Percentiles rank a stretch among this genome's conserved stretches.
These are phyloP conservation scores for Lipomyces sp. DNA, from an alignment of 805 yeast genomes.

Conservation along the genomic window DNA sequence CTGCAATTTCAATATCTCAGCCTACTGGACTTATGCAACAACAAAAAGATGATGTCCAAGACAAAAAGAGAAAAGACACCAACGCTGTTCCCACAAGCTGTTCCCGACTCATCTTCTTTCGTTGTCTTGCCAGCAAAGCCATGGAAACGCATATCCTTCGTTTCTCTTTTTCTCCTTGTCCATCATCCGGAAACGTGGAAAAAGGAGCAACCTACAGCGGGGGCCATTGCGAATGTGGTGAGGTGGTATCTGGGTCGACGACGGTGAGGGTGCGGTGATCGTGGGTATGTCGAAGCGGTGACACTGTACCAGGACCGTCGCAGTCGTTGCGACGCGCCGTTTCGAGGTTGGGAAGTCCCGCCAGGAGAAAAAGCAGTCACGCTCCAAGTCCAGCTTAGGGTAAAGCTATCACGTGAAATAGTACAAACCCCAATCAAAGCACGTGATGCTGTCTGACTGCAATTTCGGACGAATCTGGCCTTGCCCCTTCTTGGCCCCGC, in stretches of 20 bases:
- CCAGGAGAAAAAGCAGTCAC: slow-evolving; percentile 14
- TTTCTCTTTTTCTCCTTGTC: neutral
- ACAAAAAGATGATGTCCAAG: neutral
- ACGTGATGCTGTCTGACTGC: too few species aligned
- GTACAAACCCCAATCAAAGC: too few species aligned
- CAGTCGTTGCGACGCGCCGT: too few species aligned
- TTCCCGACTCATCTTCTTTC: neutral
- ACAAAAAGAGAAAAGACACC: neutral
- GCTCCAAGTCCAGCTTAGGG: neutral
- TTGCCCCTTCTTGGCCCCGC: too few species aligned
- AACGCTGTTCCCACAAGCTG: neutral
- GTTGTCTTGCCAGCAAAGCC: slow-evolving; percentile 27
- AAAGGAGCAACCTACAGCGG: slow-evolving; percentile 18
- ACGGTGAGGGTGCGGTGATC: neutral
- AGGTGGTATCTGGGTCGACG: neutral
- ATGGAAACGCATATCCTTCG: slow-evolving; percentile 2
- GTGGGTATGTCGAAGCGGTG: neutral
- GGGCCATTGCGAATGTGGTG: slow-evolving; percentile 19
- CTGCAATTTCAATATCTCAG: slow-evolving; percentile 49
- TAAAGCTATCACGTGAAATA: too few species aligned
- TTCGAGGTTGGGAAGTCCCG: too few species aligned
- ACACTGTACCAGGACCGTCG: neutral
- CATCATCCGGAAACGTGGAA: neutral
- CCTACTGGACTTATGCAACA: slow-evolving; percentile 60
- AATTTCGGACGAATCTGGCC: too few species aligned